Percentiles rank a stretch among this genome's conserved stretches.
Evolutionary conservation across 768 basidiomycete species (phyloP).

Genomic region (Tulasnella calospora): DNA sequence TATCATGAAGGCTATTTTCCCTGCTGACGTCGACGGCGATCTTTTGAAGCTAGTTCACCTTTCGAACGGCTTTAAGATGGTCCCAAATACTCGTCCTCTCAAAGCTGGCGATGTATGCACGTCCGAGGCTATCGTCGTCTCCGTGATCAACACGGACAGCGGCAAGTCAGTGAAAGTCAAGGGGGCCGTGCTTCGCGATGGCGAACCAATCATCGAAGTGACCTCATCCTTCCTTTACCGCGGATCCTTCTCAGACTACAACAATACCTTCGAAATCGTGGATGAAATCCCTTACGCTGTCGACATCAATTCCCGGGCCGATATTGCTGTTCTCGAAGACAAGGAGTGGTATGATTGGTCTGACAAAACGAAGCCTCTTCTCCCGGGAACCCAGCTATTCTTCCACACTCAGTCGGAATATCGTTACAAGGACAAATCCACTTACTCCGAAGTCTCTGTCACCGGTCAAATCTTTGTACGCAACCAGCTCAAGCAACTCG

Average conservation of each 20-base stretch:
- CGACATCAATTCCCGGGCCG: constrained; percentile 65
- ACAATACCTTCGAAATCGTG: constrained; percentile 91
- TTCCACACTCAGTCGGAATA: constrained; percentile 87
- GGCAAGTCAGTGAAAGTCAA: constrained; percentile 93
- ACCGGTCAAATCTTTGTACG: constrained; percentile 81
- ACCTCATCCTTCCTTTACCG: constrained; percentile 95
- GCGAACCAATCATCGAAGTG: constrained; percentile 84
- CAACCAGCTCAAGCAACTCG: constrained; percentile 79
- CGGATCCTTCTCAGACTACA: constrained; percentile 86
- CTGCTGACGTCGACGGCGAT: constrained; percentile 84
- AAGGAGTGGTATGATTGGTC: constrained; percentile 99
- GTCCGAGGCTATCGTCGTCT: constrained; percentile 80
- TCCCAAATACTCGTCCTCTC: constrained; percentile 71
- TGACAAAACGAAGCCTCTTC: constrained; percentile 69
- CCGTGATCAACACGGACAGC: constrained; percentile 82
- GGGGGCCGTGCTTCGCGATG: constrained; percentile 72
- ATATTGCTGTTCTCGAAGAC: constrained; percentile 83
- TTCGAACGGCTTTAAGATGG: constrained; percentile 90
- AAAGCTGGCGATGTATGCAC: constrained; percentile 84
- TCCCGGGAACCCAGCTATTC: constrained; percentile 74
- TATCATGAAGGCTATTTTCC: constrained; percentile 99
- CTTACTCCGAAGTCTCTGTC: constrained; percentile 75
- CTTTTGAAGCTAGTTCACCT: constrained; percentile 93
- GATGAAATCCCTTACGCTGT: constrained; percentile 88
- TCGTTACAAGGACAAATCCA: constrained; percentile 85